Evolutionary conservation across 2,329 filamentous ascomycete species (phyloP).

Genomic region (Fonsecaea monophora): DNA sequence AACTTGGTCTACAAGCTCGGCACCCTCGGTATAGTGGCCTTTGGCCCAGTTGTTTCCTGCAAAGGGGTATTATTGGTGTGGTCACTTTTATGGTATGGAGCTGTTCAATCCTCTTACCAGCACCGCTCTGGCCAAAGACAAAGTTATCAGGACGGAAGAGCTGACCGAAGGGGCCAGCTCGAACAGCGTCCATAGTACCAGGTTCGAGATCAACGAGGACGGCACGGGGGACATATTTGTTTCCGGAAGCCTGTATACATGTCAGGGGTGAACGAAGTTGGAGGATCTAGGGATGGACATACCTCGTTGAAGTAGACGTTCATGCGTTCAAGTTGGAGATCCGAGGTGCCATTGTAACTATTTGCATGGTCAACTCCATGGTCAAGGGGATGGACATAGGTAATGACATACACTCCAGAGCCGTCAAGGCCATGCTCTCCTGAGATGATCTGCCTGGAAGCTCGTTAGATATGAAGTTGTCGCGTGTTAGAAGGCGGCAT

Average conservation of each 20-base stretch:
- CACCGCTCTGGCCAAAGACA: conserved; percentile 98
- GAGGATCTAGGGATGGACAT: conserved; percentile 39
- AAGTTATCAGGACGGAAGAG: conserved; percentile 99
- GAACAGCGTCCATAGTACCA: conserved; percentile 99
- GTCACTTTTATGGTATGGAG: background rate
- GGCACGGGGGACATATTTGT: conserved; percentile 99
- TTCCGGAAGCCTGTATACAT: conserved; percentile 76
- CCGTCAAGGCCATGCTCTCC: conserved; percentile 96
- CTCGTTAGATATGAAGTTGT: conserved; percentile 49
- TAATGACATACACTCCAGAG: conserved; percentile 81
- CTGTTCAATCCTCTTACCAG: conserved; percentile 60
- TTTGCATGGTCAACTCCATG: conserved; percentile 15
- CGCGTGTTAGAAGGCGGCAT: conserved; percentile 49
- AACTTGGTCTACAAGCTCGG: conserved; percentile 97
- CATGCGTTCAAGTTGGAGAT: conserved; percentile 99
- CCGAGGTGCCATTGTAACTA: conserved; percentile 96
- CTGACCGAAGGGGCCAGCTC: conserved; percentile 95
- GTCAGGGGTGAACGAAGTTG: conserved; percentile 20
- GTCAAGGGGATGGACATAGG: background rate
- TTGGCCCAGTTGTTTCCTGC: conserved; percentile 97
- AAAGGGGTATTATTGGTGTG: conserved; percentile 26
- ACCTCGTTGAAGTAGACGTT: conserved; percentile 99
- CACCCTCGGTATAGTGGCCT: conserved; percentile 99
- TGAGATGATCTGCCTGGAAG: conserved; percentile 75
- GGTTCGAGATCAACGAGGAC: conserved; percentile 99